Base-by-base conservation (phyloP, 1,139 yeast genomes). In the Geotrichum klebahnii region DNA sequence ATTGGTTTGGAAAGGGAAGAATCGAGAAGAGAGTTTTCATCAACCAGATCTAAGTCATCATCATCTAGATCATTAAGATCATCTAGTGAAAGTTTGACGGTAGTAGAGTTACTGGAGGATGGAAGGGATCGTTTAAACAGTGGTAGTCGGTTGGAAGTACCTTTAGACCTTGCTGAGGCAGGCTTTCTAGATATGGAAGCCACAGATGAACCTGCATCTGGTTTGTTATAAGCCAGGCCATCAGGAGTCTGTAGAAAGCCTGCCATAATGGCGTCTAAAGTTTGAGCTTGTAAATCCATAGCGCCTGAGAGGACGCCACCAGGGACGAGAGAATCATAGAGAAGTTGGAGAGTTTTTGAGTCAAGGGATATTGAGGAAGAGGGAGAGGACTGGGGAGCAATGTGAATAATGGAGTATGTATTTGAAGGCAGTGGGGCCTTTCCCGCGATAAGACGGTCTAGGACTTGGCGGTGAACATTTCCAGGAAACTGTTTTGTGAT, bases 371-470 rank as follows among this genome's bases (percentile, higher is more conserved):
- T 66, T 28, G 55, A 50, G 8, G 64, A 67, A 34, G 71, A 69
- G 55, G n/a, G n/a, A n/a, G n/a, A n/a, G n/a, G n/a, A n/a, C n/a
- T 68, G 70, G 58, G 74, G 76, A 4, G 89, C 90, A 40, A 89
- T 78, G 47, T 82, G 65, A 35, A 87, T 77, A 46, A 70, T 65
- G 49, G 76, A 72, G 67, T 73, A 86, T 37, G 70, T 60, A 19
- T 67, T 65, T 2, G 66, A 71, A 5, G 40, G 70, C 41, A 84
- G 68, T 38, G 66, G 67, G n/a, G 82, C 80, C 14, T 76, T 77
- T 5, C 75, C 76, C 39, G 72, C 75, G 34, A 84, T 79, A 36
- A 87, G 77, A 53, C 94, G 74, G 63, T 85, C 92, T 44, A 85
- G 77, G 48, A 87, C 77, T 58, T 82, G 84, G 63, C 82, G 89